Conservation (phyloP, 1,284 basidiomycete genomes). For the Pyrrhoderma noxium region DNA sequence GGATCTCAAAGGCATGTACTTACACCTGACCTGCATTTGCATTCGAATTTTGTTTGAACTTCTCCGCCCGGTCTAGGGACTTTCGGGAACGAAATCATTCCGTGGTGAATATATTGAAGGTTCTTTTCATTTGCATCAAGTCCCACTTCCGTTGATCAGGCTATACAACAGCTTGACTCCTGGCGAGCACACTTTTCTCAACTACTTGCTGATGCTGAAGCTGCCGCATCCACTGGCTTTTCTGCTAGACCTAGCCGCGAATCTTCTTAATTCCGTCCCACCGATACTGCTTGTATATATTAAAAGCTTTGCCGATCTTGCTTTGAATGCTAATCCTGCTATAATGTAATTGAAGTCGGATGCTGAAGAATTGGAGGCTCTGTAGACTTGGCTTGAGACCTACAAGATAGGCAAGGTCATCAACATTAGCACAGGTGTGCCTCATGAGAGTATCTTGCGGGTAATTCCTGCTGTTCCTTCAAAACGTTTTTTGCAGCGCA, state of each 20-base stretch:
- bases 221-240: too few relatives aligned
- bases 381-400: constrained; percentile 65
- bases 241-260: too few relatives aligned
- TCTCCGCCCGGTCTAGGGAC: constrained; percentile 35
- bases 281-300: too few relatives aligned
- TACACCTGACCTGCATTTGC: background rate
- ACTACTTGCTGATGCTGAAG: too few relatives aligned
- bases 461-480: constrained; percentile 46
- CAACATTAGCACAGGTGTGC: constrained; percentile 37
- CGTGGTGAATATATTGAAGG: constrained; percentile 71
- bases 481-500: constrained; percentile 58
- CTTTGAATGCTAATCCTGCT: too few relatives aligned
- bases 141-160: constrained; percentile 79
- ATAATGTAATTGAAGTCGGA: too few relatives aligned
- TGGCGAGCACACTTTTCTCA: too few relatives aligned
- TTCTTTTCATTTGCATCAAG: constrained; percentile 70
- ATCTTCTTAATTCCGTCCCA: too few relatives aligned
- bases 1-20: constrained; percentile 66
- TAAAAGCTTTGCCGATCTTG: too few relatives aligned
- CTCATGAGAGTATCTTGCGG: constrained; percentile 44
- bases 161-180: too few relatives aligned
- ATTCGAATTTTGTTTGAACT: background rate
- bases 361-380: constrained; percentile 50
- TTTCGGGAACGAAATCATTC: constrained; percentile 58
- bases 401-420: constrained; percentile 64